A percentile compares a stretch with the other conserved stretches of the same genome.
Evolutionary conservation across 352 stramenopile genomes (phyloP).

Genomic region (Phytophthora citrophthora): DNA sequence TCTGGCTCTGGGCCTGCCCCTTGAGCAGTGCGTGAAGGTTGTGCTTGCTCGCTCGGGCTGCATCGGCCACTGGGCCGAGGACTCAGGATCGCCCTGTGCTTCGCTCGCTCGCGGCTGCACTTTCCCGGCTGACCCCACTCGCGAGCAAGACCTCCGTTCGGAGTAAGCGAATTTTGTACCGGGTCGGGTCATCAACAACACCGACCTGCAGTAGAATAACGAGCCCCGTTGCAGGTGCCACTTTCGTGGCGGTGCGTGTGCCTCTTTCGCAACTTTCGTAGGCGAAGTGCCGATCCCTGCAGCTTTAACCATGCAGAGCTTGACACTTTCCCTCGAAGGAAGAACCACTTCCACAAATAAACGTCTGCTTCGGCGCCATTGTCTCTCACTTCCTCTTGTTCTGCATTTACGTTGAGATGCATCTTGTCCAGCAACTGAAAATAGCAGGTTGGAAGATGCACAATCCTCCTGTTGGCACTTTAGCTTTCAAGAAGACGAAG

Average conservation of each 20-base stretch:
- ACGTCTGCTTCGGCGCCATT: constrained; percentile 31
- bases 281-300: constrained; percentile 22
- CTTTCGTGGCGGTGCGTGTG: constrained; percentile 26
- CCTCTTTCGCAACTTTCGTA: constrained; percentile 28
- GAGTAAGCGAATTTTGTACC: constrained; percentile 50
- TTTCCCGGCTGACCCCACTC: too few species aligned
- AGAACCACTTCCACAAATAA: constrained; percentile 43
- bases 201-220: constrained; percentile 11
- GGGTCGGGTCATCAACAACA: constrained; percentile 6
- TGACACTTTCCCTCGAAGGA: constrained; percentile 40
- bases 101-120: too few species aligned
- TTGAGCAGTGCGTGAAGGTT: constrained; percentile 95
- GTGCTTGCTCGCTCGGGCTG: constrained; percentile 98
- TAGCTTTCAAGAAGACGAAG: constrained; percentile 3
- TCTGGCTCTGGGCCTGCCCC: constrained; percentile 81
- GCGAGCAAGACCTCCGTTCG: too few species aligned
- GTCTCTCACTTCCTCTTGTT: neutral
- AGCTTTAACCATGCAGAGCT: constrained; percentile 17
- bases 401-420: constrained; percentile 15
- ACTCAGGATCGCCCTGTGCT: too few species aligned
- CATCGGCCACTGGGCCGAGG: too few species aligned
- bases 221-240: constrained; percentile 35
- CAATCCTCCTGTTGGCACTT: neutral
- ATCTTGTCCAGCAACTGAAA: constrained; percentile 21
- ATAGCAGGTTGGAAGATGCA: constrained; percentile 9